phyloP scores from a whole-genome alignment of 495 filamentous ascomycete species.

The Saxophila tyrrhenica region DNA sequence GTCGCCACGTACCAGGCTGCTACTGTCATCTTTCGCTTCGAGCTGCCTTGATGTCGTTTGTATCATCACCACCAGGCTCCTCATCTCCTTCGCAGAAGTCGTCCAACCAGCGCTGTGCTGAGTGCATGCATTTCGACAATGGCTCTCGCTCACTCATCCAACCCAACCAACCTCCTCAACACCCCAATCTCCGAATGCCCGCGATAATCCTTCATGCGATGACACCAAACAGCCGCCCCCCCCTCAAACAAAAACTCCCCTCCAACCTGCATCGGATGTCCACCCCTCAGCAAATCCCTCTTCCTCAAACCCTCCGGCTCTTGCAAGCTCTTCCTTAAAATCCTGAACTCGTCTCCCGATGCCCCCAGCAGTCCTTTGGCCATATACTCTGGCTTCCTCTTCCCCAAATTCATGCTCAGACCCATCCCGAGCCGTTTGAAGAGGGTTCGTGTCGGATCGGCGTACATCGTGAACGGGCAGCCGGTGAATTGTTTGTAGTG shows the following conservation, averaged over 20 bases:
- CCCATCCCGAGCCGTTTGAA: constrained; percentile 66
- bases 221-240: constrained; percentile 63
- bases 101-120: too few relatives aligned
- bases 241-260: constrained; percentile 78
- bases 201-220: constrained; percentile 69
- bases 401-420: constrained; percentile 48
- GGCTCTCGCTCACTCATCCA: constrained; percentile 41
- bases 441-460: constrained; percentile 58
- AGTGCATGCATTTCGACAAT: too few relatives aligned
- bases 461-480: constrained; percentile 72
- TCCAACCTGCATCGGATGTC: constrained; percentile 60
- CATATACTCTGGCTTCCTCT: constrained; percentile 53
- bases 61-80: too few relatives aligned
- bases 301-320: constrained; percentile 17
- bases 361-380: constrained; percentile 40
- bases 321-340: constrained; percentile 6
- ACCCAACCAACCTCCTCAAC: constrained; percentile 49
- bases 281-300: constrained; percentile 41
- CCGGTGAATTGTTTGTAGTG: constrained; percentile 50
- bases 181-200: constrained; percentile 64
- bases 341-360: constrained; percentile 35
- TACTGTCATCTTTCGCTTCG: too few relatives aligned
- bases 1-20: too few relatives aligned
- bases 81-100: too few relatives aligned
- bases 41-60: too few relatives aligned